Conservation (phyloP, 768 basidiomycete species). For the Russula foetens region DNA sequence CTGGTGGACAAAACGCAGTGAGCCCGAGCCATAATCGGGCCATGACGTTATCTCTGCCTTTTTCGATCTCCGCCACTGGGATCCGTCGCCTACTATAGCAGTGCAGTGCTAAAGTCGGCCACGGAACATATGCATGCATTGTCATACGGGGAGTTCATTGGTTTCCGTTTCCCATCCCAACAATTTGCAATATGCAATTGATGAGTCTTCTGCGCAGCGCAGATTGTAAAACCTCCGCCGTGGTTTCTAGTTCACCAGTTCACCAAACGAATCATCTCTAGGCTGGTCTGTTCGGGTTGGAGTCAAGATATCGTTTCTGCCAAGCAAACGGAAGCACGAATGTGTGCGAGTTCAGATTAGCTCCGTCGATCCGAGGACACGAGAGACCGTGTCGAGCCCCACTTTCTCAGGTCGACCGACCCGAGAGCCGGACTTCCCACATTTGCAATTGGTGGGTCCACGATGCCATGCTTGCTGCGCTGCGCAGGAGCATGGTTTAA, state of each 20-base stretch:
- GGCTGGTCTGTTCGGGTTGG: too few species aligned
- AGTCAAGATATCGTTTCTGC: conserved; percentile 10
- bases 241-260: conserved; percentile 1
- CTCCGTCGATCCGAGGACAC: background rate
- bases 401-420: conserved; percentile 13
- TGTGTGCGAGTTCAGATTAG: background rate
- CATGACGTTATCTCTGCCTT: background rate
- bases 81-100: background rate
- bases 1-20: background rate
- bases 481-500: background rate
- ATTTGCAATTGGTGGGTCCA: conserved; percentile 13
- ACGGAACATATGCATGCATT: too few species aligned
- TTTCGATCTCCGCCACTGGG: background rate
- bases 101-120: too few species aligned
- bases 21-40: too few species aligned
- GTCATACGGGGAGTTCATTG: conserved; percentile 4
- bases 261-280: too few species aligned
- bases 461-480: conserved; percentile 9
- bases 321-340: conserved; percentile 9
- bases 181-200: conserved; percentile 19
- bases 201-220: conserved; percentile 14
- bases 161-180: conserved; percentile 4
- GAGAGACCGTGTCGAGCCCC: background rate
- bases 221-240: conserved; percentile 11
- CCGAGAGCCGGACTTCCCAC: conserved; percentile 14